Conservation (phyloP, 345 rosid genomes). For the Hibiscus syriacus region DNA sequence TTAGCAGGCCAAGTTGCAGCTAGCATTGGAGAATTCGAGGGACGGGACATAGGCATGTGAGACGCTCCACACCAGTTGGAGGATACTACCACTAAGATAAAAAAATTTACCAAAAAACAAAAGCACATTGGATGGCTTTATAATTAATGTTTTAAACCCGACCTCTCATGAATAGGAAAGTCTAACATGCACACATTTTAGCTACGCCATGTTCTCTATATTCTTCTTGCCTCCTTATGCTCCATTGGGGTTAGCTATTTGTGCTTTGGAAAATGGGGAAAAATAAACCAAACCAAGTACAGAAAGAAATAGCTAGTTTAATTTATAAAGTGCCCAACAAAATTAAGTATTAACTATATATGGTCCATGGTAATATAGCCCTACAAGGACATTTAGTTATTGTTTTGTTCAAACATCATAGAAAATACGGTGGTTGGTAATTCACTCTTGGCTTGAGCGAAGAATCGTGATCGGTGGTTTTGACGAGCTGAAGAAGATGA, state of each 20-base stretch:
- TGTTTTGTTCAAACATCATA: too few relatives aligned
- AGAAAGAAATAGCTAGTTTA: background rate
- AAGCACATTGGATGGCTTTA: conserved; percentile 8
- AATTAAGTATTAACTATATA: too few relatives aligned
- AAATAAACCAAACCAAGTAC: background rate
- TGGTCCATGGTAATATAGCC: too few relatives aligned
- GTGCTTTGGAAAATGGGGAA: background rate
- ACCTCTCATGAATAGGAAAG: conserved; percentile 12
- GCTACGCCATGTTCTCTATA: conserved; percentile 10
- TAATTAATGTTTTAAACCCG: conserved; percentile 7
- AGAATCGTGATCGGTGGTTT: too few relatives aligned
- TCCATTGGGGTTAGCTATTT: background rate
- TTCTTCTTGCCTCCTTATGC: conserved; percentile 11
- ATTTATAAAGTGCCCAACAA: background rate
- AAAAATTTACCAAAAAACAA: background rate
- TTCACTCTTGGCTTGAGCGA: too few relatives aligned
- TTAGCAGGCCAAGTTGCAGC: background rate
- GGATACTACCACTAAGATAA: conserved; percentile 6
- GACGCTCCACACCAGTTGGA: conserved; percentile 5
- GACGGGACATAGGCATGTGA: conserved; percentile 11
- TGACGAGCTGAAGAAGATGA: too few relatives aligned
- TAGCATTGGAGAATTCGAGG: background rate
- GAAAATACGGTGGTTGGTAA: too few relatives aligned
- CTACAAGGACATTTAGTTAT: too few relatives aligned
- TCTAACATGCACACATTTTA: background rate